These are phyloP conservation scores for Aureobasidium melanogenum DNA, from an alignment of 2,329 filamentous ascomycete genomes.

Conservation along the genomic window DNA sequence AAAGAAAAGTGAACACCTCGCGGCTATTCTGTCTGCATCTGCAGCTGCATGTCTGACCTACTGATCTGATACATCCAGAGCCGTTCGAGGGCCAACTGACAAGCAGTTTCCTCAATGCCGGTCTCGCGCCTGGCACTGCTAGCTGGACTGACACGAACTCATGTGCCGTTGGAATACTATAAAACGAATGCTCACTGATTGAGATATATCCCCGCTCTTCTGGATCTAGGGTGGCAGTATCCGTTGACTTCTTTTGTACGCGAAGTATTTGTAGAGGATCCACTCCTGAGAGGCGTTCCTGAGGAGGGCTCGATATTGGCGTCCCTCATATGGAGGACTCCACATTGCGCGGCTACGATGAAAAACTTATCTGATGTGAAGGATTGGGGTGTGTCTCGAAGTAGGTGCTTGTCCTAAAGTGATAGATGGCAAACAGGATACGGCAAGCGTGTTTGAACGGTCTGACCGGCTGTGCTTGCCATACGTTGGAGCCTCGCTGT, in stretches of 20 bases:
- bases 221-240: background rate
- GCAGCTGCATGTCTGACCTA: background rate
- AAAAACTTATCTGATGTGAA: background rate
- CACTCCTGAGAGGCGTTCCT: background rate
- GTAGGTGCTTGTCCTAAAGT: background rate
- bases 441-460: background rate
- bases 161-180: background rate
- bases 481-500: background rate
- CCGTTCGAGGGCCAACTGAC: background rate
- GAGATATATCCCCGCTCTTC: background rate
- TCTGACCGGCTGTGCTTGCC: background rate
- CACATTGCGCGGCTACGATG: background rate
- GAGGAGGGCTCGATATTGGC: background rate
- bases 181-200: background rate
- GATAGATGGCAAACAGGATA: conserved; percentile 2
- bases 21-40: background rate
- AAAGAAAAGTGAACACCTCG: background rate
- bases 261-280: background rate
- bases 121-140: background rate
- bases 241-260: too few relatives aligned
- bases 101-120: background rate
- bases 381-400: background rate
- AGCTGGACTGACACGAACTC: background rate
- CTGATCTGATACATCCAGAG: background rate
- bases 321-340: background rate